Evolutionary conservation across 176 grass and related monocot genomes (phyloP).

Genomic region (Carex scoparia): DNA sequence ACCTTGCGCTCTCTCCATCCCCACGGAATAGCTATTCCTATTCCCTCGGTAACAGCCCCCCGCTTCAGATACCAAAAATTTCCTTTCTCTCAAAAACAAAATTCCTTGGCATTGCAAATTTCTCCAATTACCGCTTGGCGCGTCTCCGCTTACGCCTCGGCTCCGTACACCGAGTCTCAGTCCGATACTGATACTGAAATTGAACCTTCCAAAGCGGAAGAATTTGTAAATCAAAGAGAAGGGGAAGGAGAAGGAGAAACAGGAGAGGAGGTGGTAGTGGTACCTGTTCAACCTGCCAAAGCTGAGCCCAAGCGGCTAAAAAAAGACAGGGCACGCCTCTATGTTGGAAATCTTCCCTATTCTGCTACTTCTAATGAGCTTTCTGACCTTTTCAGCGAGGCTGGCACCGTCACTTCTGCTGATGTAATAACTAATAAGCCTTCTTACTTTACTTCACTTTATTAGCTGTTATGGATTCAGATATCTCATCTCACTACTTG

Average conservation of each 20-base stretch:
- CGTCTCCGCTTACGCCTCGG: slow-evolving; percentile 7
- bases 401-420: slow-evolving; percentile 57
- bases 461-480: not conserved
- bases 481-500: not conserved
- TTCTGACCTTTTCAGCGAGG: slow-evolving; percentile 53
- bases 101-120: not conserved
- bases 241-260: not conserved
- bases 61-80: not conserved
- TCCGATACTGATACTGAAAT: not conserved
- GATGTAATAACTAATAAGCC: slow-evolving; percentile 31
- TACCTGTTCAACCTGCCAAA: slow-evolving; percentile 11
- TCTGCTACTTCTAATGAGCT: slow-evolving; percentile 59
- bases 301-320: slow-evolving; percentile 30
- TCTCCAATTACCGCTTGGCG: not conserved
- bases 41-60: not conserved
- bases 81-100: not conserved
- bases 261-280: slow-evolving; percentile 27
- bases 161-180: slow-evolving; percentile 24
- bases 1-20: slow-evolving; percentile 5
- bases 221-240: not conserved
- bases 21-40: not conserved
- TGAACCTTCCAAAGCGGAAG: not conserved
- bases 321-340: slow-evolving; percentile 59
- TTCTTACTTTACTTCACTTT: not conserved
- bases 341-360: slow-evolving; percentile 80